Evolutionary conservation across 345 rosid genomes (phyloP), one percentile per base, ranked within the genome.

Genomic region (Hypericum perforatum): DNA sequence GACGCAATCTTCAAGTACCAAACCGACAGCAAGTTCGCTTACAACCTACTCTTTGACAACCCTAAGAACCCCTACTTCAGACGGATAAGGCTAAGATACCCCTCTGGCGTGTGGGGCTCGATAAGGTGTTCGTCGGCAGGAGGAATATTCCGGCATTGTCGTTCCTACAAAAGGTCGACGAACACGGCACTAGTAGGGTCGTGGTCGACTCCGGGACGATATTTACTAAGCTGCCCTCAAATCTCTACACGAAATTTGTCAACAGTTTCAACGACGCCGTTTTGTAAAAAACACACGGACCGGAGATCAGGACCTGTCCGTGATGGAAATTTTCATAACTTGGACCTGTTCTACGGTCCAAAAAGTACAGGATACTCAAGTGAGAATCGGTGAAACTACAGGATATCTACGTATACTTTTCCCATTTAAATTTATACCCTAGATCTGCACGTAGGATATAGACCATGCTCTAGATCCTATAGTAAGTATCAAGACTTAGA

Each of bases 171-270:
- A 53, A 68, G 39, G 80, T 92, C 7, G 85, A 83, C 52, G 32
- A 54, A 13, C 56, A 56, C 12, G 96, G 96, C 0, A 71, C 78
- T 0, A 96, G 98, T n/a, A 96, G 98, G 61, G 38, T 87, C 52
- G 96, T 92, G 9, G 94, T 92, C 22, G 98, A 87, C 42, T 92
- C 96, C 0, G 98, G 98, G 39, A 87, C 98, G 0, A 92, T 96
- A 37, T 85, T 85, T 57, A 92, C 98, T 14, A 87, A 87, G 98
- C 61, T 92, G 45, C 96, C 96, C 0, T 72, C 88, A 56, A 71
- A 74, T 61, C 59, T 87, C 43, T 83, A 85, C 51, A 56, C 63
- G 11, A 55, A 84, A 6, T 76, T 92, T 29, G 86, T 79, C 63
- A 60, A 63, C 5, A 95, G 84, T 70, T 91, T 86, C 32, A 80